phyloP scores from a whole-genome alignment of 106 monocot genomes.

The Platanthera zijinensis region DNA sequence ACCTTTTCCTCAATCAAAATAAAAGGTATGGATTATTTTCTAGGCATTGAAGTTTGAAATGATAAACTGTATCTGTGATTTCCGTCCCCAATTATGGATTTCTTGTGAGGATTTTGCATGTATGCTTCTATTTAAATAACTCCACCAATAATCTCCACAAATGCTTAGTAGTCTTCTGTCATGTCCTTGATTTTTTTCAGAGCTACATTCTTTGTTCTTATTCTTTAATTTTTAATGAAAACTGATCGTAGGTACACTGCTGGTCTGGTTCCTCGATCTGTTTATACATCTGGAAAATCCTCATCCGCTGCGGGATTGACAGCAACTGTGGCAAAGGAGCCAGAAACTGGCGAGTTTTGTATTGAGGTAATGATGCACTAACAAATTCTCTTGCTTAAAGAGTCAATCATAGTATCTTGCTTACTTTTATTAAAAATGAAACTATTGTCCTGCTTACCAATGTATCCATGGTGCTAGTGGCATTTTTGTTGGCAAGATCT shows the following conservation, averaged over 20 bases:
- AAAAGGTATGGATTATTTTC: background rate
- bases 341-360: slow-evolving; percentile 97
- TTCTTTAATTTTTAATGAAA: background rate
- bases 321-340: slow-evolving; percentile 97
- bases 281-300: slow-evolving; percentile 99
- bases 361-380: slow-evolving; percentile 63
- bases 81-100: no score
- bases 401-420: background rate
- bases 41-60: no score
- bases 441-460: background rate
- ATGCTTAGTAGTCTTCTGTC: no score
- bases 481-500: background rate
- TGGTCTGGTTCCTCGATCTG: slow-evolving; percentile 83
- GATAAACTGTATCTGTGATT: no score
- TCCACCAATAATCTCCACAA: no score
- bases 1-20: background rate
- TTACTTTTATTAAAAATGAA: background rate
- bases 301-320: slow-evolving; percentile 98
- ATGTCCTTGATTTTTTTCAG: background rate
- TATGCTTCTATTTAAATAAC: no score
- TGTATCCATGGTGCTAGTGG: background rate
- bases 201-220: background rate
- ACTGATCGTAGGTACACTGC: slow-evolving; percentile 60
- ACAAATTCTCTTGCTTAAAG: background rate
- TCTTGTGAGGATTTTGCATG: no score